Evolutionary conservation across 805 yeast species (phyloP).

Genomic region (Wickerhamiella shivajii): DNA sequence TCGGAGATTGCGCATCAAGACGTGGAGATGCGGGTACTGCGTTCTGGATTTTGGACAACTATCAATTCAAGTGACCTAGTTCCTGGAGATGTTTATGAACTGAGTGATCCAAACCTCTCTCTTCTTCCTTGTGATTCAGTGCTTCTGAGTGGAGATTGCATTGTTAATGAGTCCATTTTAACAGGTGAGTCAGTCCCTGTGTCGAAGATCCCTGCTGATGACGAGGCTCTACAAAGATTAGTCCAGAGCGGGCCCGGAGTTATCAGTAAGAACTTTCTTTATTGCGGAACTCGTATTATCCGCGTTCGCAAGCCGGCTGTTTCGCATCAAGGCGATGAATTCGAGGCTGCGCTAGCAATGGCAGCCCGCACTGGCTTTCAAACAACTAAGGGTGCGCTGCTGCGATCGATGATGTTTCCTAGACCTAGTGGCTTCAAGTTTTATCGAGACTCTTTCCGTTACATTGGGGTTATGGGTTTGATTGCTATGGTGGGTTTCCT

Average conservation of each 20-base stretch:
- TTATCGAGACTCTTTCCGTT: slow-evolving; percentile 86
- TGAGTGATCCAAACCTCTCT: slow-evolving; percentile 66
- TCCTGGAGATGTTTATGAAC: slow-evolving; percentile 92
- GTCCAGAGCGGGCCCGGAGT: slow-evolving; percentile 30
- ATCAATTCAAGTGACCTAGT: slow-evolving; percentile 64
- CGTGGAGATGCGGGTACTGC: slow-evolving; percentile 78
- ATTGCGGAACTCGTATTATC: slow-evolving; percentile 78
- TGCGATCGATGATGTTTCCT: slow-evolving; percentile 93
- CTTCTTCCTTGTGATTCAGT: slow-evolving; percentile 82
- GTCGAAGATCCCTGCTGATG: slow-evolving; percentile 54
- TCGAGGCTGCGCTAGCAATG: slow-evolving; percentile 69
- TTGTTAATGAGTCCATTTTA: slow-evolving; percentile 93
- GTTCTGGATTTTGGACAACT: slow-evolving; percentile 88
- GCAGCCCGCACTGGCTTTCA: slow-evolving; percentile 84
- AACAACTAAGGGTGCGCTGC: slow-evolving; percentile 87
- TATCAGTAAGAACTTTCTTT: slow-evolving; percentile 33
- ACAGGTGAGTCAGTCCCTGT: slow-evolving; percentile 99
- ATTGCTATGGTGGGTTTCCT: slow-evolving; percentile 77
- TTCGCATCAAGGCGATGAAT: slow-evolving; percentile 32
- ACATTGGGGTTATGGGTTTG: slow-evolving; percentile 84
- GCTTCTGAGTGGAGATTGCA: slow-evolving; percentile 79
- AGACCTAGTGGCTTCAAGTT: slow-evolving; percentile 88
- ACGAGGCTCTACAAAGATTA: slow-evolving; percentile 43
- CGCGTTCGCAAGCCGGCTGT: slow-evolving; percentile 57
- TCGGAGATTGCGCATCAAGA: slow-evolving; percentile 56